Evolutionary conservation across 768 basidiomycete species (phyloP).

Genomic region (Lyophyllum shimeji): DNA sequence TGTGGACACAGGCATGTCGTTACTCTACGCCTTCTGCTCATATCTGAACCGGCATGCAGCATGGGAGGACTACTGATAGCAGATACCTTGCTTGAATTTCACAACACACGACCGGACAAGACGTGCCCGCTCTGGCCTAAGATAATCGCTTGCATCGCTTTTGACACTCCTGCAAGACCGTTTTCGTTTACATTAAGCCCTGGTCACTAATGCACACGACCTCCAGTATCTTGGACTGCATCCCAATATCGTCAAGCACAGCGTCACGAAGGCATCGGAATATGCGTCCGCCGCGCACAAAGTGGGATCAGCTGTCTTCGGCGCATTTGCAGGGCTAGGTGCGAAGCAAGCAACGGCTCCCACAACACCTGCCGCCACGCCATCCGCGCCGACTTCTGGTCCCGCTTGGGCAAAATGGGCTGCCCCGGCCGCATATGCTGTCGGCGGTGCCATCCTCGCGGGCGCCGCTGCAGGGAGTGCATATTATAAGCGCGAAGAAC

Average conservation of each 20-base stretch:
- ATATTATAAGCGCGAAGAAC: constrained; percentile 77
- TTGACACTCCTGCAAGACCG: constrained; percentile 83
- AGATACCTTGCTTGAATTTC: constrained; percentile 76
- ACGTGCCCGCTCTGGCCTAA: constrained; percentile 81
- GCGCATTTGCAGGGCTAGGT: constrained; percentile 52
- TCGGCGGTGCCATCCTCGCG: constrained; percentile 75
- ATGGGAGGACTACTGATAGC: constrained; percentile 93
- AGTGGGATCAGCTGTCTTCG: constrained; percentile 60
- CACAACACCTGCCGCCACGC: constrained; percentile 21
- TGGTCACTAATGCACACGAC: constrained; percentile 2
- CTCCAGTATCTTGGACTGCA: constrained; percentile 86
- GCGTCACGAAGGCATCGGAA: constrained; percentile 69
- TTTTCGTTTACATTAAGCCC: not conserved
- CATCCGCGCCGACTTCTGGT: constrained; percentile 29
- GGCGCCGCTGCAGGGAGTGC: constrained; percentile 85
- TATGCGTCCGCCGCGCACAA: constrained; percentile 67
- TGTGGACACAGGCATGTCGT: constrained; percentile 82
- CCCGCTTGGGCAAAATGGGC: constrained; percentile 63
- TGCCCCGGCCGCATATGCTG: constrained; percentile 60
- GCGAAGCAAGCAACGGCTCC: constrained; percentile 41
- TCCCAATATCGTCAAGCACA: constrained; percentile 83
- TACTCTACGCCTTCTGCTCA: not conserved
- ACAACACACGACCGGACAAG: constrained; percentile 61
- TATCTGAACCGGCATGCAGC: constrained; percentile 37
- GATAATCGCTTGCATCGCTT: constrained; percentile 82